phyloP scores from a whole-genome alignment of 2,329 filamentous ascomycete species.

The Aspergillus fumigatus region DNA sequence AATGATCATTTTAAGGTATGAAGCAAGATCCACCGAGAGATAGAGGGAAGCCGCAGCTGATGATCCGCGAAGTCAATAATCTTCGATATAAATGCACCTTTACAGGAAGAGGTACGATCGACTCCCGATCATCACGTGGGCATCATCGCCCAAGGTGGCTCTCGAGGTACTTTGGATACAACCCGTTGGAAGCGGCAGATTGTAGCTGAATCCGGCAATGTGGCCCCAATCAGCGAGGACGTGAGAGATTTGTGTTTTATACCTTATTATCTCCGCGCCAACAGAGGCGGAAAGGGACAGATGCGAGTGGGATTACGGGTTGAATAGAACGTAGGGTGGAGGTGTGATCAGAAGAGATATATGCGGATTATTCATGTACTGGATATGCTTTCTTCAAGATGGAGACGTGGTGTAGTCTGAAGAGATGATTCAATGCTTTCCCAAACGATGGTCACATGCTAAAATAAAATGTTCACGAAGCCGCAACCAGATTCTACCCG shows the following conservation, averaged over 20 bases:
- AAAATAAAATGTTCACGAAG: background rate
- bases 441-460: background rate
- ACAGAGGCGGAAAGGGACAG: conserved; percentile 51
- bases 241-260: conserved; percentile 45
- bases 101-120: background rate
- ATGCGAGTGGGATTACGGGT: conserved; percentile 56
- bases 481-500: background rate
- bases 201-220: conserved; percentile 13
- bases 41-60: conserved; percentile 11
- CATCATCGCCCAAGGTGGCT: conserved; percentile 12
- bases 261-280: conserved; percentile 54
- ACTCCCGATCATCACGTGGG: background rate
- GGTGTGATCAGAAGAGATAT: background rate
- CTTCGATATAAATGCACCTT: background rate
- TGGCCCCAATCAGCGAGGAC: conserved; percentile 12
- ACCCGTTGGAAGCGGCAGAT: conserved; percentile 22
- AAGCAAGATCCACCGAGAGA: conserved; percentile 4
- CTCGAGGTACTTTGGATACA: conserved; percentile 22
- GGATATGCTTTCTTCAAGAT: background rate
- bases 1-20: conserved; percentile 3
- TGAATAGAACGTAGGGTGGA: background rate
- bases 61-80: conserved; percentile 8
- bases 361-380: background rate
- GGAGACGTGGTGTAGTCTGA: background rate
- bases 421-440: background rate